These are phyloP conservation scores for Phytophthora nicotianae DNA, from an alignment of 352 stramenopile genomes.

Conservation along the genomic window DNA sequence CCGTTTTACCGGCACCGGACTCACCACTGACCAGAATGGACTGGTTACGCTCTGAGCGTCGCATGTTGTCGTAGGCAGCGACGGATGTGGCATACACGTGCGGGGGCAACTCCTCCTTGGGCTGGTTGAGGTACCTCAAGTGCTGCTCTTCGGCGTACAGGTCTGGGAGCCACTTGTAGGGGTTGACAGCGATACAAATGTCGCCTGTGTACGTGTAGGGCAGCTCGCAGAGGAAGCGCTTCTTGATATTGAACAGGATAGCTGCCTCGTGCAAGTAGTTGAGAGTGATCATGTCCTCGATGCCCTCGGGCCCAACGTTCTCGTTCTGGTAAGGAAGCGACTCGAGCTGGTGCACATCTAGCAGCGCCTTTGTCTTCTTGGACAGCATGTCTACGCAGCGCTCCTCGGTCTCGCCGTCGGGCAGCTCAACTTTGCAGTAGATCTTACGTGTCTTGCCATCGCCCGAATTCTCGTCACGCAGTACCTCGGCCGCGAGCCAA, in stretches of 20 bases:
- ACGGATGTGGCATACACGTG: conserved; percentile 85
- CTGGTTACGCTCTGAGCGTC: conserved; percentile 72
- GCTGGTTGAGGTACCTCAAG: conserved; percentile 72
- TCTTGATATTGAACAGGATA: conserved; percentile 91
- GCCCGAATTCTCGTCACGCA: conserved; percentile 68
- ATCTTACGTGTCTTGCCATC: conserved; percentile 74
- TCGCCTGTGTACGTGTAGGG: conserved; percentile 98
- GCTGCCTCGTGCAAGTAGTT: conserved; percentile 92
- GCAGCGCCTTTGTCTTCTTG: conserved; percentile 73
- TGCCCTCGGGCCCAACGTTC: conserved; percentile 60
- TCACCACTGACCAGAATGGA: conserved; percentile 88
- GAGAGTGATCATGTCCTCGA: conserved; percentile 88
- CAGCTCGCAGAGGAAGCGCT: conserved; percentile 77
- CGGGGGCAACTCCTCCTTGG: conserved; percentile 77
- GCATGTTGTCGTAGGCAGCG: conserved; percentile 82
- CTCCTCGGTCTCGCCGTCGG: conserved; percentile 52
- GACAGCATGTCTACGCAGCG: conserved; percentile 72
- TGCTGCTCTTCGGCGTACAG: conserved; percentile 87
- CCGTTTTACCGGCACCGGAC: conserved; percentile 93
- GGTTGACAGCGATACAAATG: conserved; percentile 97
- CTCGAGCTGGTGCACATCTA: conserved; percentile 76
- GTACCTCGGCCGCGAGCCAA: conserved; percentile 79
- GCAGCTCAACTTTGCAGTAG: conserved; percentile 63
- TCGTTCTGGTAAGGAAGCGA: conserved; percentile 89
- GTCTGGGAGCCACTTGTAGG: conserved; percentile 93